Evolutionary conservation across 225 moss, liverwort and hornwort genomes (phyloP).

Genomic region (Lunularia cruciata): DNA sequence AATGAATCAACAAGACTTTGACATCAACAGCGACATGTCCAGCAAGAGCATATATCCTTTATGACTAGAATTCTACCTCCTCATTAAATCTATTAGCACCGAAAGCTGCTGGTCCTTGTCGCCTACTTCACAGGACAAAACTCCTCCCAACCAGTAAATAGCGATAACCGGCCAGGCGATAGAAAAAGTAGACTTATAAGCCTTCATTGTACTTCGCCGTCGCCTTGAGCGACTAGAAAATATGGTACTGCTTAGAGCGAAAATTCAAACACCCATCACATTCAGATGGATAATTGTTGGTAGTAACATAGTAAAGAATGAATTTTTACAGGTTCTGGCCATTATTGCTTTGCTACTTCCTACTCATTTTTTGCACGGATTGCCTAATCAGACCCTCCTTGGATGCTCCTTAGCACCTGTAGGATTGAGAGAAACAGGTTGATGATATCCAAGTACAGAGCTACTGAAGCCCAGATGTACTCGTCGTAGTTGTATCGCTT

Average conservation of each 20-base stretch:
- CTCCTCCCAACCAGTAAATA: background rate
- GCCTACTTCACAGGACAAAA: no score
- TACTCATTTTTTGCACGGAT: background rate
- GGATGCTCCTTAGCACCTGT: constrained; percentile 66
- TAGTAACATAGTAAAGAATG: constrained; percentile 5
- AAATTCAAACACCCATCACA: background rate
- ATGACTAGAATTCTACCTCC: background rate
- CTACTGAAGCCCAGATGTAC: constrained; percentile 99
- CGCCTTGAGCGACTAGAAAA: background rate
- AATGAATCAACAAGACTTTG: background rate
- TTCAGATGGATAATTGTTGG: background rate
- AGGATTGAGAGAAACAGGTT: constrained; percentile 81
- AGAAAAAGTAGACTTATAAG: background rate
- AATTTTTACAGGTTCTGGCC: constrained; percentile 28
- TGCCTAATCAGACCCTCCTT: constrained; percentile 38
- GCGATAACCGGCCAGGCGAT: background rate
- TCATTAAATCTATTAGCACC: background rate
- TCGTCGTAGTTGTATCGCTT: constrained; percentile 79
- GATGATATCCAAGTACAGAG: constrained; percentile 88
- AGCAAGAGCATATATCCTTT: background rate
- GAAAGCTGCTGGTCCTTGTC: background rate
- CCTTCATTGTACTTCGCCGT: background rate
- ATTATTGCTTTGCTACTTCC: constrained; percentile 3
- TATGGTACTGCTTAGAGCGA: background rate
- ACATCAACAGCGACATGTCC: no score